These are phyloP conservation scores for Uncinocarpus reesii DNA, from an alignment of 2,329 filamentous ascomycete genomes.

Conservation along the genomic window DNA sequence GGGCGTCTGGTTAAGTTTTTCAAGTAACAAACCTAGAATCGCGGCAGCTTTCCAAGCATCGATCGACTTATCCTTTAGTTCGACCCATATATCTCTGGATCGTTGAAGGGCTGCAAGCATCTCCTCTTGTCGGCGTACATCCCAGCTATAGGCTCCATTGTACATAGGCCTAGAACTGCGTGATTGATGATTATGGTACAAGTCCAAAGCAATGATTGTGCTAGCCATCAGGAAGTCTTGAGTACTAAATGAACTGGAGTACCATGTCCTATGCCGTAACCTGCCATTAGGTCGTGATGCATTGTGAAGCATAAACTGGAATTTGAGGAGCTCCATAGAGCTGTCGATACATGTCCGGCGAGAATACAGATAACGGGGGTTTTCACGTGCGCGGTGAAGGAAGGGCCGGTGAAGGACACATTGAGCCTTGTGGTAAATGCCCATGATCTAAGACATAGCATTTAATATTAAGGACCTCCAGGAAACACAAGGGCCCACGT, in stretches of 20 bases:
- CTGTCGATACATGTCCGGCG: constrained; percentile 76
- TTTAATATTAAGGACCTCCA: constrained; percentile 15
- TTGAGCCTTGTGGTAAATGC: constrained; percentile 78
- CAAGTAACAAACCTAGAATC: constrained; percentile 72
- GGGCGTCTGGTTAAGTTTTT: constrained; percentile 51
- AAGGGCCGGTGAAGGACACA: constrained; percentile 85
- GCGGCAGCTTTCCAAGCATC: constrained; percentile 81
- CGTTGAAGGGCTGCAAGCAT: constrained; percentile 68
- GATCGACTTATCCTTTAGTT: constrained; percentile 64
- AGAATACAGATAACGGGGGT: constrained; percentile 73
- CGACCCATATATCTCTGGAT: constrained; percentile 69
- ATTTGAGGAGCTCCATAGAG: constrained; percentile 67
- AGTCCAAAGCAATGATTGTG: constrained; percentile 72
- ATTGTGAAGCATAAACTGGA: constrained; percentile 63
- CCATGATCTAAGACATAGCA: constrained; percentile 46
- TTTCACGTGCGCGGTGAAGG: constrained; percentile 64
- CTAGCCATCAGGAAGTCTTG: constrained; percentile 79
- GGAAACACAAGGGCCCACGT: constrained; percentile 15
- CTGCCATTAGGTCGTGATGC: constrained; percentile 65
- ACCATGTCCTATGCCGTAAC: constrained; percentile 64
- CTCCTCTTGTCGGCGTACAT: constrained; percentile 47
- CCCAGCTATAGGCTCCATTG: constrained; percentile 39
- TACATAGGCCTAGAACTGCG: constrained; percentile 27
- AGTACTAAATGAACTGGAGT: constrained; percentile 66
- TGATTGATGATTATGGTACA: constrained; percentile 50